Base-by-base conservation (phyloP, 192 early-diverging fungal genomes). In the Umbelopsis sp. region DNA sequence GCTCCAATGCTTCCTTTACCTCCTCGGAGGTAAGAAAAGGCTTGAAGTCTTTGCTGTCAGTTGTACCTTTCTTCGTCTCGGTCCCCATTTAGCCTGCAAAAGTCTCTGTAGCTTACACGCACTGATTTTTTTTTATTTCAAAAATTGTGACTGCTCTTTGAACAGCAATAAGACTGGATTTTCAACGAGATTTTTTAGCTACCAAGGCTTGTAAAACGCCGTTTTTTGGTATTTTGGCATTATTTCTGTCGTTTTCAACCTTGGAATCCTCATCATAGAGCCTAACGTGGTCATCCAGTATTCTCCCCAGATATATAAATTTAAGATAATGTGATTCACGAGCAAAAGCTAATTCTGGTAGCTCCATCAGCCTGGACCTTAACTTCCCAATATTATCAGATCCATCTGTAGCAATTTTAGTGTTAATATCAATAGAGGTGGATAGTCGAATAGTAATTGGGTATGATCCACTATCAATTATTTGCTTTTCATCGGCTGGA, bases 301-400 rank as follows among this genome's bases (percentile, higher is more conserved):
- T 51, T 49, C 71, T 70, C 21, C 87, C 87, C 20, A 88, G 51
- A 61, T 84, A 84, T 65, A 87, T 80, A 16, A 88, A 74, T 64
- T 76, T 71, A 15, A 85, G 64, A 20, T 72, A 67, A 15, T 66
- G 68, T 15, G 52, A 75, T 46, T 72, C 64, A 7, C 30, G 48
- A 13, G 67, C 55, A 25, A 70, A 67, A 3, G 48, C 27, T 7
- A 71, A 21, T 20, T 66, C 67, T 45, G 74, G 49, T 27, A 68
- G 4, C 16, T 33, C 4, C 71, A 69, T 79, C 46, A 81, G 52
- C 58, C 74, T 71, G 45, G 15, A 9, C 47, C 58, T 73, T 61
- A 81, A 46, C 23, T 58, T 71, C 10, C 61, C 77, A 37, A 81
- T 75, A 44, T 73, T 81, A 20, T 81, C 76, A 58, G 46, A 52